Base-by-base conservation (phyloP, 345 rosid species). In the Corchorus olitorius region DNA sequence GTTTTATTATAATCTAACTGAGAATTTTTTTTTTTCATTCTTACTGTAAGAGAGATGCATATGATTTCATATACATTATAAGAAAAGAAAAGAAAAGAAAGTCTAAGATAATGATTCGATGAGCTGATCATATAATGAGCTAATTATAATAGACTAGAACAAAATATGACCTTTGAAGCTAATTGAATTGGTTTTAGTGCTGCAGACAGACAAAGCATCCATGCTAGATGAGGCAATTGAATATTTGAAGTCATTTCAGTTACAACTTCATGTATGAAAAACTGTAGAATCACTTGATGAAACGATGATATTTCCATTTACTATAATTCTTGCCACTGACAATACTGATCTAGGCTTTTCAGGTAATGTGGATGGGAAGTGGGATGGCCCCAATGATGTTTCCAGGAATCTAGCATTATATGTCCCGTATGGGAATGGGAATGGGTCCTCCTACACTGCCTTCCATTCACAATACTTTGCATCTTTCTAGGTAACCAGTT, bases 211-310 rank as follows among this genome's bases (percentile, higher is more conserved):
- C 76, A 94, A 94, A 82, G 97, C 97, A 77, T 94, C 97, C 15
- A 90, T 94, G 90, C 84, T 94, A 68, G 98, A 93, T 59, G 98
- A 94, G 80, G 97, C 97, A 48, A 94, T 94, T 53, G 93, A 93
- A 54, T 94, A 94, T 81, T 75, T 94, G 84, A 94, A 93, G 80
- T 94, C 98, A 41, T 97, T 94, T 78, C 98, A 94, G 80, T 79
- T 90, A 80, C 98, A 94, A 81, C 89, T 94, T 56, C 98, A 91
- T 91, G 95, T 89, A 79, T 20, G 54, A 8, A 6, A 64, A 46
- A 46, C 35, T 20, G 46, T 8, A 8, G 70, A 33, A 14, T 64
- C n/a, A 35, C 34, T 8, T 66, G 70, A 48, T 66, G 70, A 48
- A 49, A 37, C 17, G 33, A 37, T 27, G 33, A 49, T 58, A 22